Percentiles rank a stretch among this genome's conserved stretches.
phyloP scores from a whole-genome alignment of 1,284 basidiomycete species.

The Mycena sp. region DNA sequence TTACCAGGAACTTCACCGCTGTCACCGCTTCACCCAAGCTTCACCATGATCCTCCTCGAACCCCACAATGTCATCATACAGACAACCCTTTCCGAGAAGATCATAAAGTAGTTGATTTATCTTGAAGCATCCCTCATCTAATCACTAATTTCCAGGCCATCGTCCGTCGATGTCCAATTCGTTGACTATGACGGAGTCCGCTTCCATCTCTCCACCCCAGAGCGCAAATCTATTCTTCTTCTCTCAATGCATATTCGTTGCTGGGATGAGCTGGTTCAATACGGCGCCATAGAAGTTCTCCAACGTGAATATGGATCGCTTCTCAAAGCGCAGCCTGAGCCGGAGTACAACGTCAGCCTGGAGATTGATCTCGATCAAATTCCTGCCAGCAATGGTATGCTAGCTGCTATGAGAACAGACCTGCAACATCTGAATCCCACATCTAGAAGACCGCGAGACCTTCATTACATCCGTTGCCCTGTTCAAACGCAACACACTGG shows the following conservation, averaged over 20 bases:
- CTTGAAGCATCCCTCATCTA: constrained; percentile 26
- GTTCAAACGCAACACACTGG: constrained; percentile 94
- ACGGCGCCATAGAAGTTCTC: constrained; percentile 87
- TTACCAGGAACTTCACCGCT: background rate
- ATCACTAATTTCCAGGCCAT: constrained; percentile 65
- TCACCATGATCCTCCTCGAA: constrained; percentile 51
- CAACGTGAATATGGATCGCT: constrained; percentile 86
- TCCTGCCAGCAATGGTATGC: constrained; percentile 82
- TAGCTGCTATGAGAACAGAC: background rate
- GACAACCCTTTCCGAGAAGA: constrained; percentile 91
- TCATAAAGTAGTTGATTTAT: constrained; percentile 71
- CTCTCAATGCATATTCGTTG: constrained; percentile 98
- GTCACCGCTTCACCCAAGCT: background rate
- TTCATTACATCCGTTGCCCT: constrained; percentile 88
- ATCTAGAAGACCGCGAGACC: constrained; percentile 77
- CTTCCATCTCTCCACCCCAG: constrained; percentile 91
- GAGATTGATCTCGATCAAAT: constrained; percentile 88
- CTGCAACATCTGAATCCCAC: constrained; percentile 5
- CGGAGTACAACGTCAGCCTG: constrained; percentile 91
- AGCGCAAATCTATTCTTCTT: constrained; percentile 79
- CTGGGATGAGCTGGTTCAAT: constrained; percentile 93
- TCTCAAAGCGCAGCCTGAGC: constrained; percentile 71
- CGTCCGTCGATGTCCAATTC: constrained; percentile 92
- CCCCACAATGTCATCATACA: constrained; percentile 94
- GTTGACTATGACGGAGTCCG: constrained; percentile 98